These are phyloP conservation scores for Coemansia sp. DNA, from an alignment of 192 early-diverging fungal genomes.

Conservation along the genomic window DNA sequence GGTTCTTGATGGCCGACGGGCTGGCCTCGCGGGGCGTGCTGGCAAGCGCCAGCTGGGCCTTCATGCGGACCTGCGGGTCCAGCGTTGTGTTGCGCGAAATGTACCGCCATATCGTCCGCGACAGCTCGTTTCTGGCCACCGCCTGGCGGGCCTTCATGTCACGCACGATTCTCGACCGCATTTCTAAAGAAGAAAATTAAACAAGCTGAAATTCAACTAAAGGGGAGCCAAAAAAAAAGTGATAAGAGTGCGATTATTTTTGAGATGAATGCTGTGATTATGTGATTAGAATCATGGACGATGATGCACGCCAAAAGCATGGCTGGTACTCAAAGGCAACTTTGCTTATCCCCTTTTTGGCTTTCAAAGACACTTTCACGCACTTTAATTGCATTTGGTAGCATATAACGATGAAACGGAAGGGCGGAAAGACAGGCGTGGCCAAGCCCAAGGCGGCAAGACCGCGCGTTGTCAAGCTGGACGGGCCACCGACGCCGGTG, in stretches of 20 bases:
- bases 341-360: not conserved
- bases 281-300: too few relatives aligned
- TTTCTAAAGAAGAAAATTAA: constrained; percentile 8
- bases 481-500: constrained; percentile 11
- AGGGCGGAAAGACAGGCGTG: not conserved
- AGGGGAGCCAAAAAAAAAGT: not conserved
- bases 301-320: too few relatives aligned
- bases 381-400: not conserved
- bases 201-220: not conserved
- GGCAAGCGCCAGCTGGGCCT: constrained; percentile 72
- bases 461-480: not conserved
- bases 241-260: too few relatives aligned
- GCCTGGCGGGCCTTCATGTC: constrained; percentile 70
- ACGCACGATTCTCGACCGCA: constrained; percentile 56
- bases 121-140: constrained; percentile 65
- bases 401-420: not conserved
- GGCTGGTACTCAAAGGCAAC: too few relatives aligned
- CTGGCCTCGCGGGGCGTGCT: constrained; percentile 63
- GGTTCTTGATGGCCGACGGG: constrained; percentile 65
- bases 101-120: constrained; percentile 73
- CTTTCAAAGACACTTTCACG: not conserved
- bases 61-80: constrained; percentile 68
- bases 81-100: constrained; percentile 75
- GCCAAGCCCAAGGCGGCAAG: not conserved
- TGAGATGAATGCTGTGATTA: too few relatives aligned